Conservation (phyloP, 2,329 filamentous ascomycete species). For the Eutypa lata region DNA sequence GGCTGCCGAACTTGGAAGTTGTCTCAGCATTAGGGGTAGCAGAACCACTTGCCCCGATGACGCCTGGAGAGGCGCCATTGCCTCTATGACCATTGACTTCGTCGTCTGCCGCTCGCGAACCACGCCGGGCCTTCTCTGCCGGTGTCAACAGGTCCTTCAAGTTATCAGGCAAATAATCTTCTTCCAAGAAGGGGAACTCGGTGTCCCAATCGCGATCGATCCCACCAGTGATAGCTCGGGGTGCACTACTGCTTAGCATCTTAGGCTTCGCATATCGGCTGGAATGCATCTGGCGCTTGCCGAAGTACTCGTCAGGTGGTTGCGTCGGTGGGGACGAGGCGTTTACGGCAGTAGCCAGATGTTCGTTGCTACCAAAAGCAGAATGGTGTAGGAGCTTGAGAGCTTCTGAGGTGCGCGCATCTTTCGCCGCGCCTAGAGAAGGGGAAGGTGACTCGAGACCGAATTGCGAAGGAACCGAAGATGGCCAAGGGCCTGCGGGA, state of each 20-base stretch:
- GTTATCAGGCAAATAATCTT: conserved; percentile 79
- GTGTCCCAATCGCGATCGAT: conserved; percentile 64
- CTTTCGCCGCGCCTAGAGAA: conserved; percentile 63
- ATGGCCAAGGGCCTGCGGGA: conserved; percentile 74
- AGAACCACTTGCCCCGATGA: conserved; percentile 34
- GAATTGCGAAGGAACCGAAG: conserved; percentile 89
- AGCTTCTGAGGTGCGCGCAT: conserved; percentile 59
- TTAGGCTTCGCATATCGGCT: conserved; percentile 66
- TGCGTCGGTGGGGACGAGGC: conserved; percentile 30
- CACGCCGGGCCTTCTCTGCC: conserved; percentile 63
- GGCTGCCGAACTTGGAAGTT: conserved; percentile 59
- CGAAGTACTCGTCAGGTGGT: conserved; percentile 56
- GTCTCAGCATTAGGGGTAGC: conserved; percentile 38
- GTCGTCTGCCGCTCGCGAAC: conserved; percentile 56
- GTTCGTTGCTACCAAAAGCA: conserved; percentile 64
- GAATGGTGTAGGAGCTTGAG: conserved; percentile 65
- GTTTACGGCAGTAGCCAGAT: conserved; percentile 50
- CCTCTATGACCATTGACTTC: conserved; percentile 36
- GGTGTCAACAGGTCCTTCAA: conserved; percentile 65
- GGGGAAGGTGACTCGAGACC: conserved; percentile 81
- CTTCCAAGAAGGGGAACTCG: conserved; percentile 74
- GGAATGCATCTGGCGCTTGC: conserved; percentile 70
- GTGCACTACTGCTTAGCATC: conserved; percentile 65
- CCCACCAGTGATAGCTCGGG: conserved; percentile 59
- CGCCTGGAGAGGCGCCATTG: conserved; percentile 33